Evolutionary conservation across 1,284 basidiomycete genomes (phyloP), one percentile per base, ranked within the genome.

Genomic region (Chalciporus sp.): DNA sequence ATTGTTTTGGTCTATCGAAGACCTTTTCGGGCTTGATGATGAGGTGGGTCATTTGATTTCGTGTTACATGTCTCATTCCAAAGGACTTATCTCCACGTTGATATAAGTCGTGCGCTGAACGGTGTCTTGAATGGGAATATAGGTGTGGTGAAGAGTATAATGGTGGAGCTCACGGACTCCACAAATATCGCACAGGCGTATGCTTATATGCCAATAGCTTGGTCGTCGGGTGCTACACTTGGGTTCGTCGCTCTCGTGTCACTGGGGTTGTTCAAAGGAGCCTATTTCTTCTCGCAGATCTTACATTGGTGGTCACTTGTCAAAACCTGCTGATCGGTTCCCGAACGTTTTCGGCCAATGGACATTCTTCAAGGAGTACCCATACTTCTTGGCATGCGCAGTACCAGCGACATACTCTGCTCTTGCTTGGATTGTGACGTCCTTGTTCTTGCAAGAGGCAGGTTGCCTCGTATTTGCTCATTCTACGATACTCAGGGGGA

Each of bases 331-430:
- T n/a, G 84, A 88, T 51, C 81, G 78, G 17, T 90, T 87, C 62
- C 88, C 86, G 0, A 51, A 62, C 12, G 47, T 84, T 3, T 91
- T 90, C 61, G 85, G 86, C 12, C 58, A 79, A 49, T 84, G 74
- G 50, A 72, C 75, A 20, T 88, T 91, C 66, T 71, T 87, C 61
- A 82, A 79, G 56, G 75, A 74, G 51, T 85, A 90, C 66, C 88
- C 89, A 12, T 91, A 91, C 69, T 88, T 91, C 69, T 74, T 91
- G 45, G 82, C 88, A 10, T 91, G 88, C 59, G 77, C 85, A 11
- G 79, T 88, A 4, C 80, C 86, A 4, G 87, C 87, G 3, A 82
- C 84, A 0, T 85, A 83, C 66, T 78, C 86, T 1, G 69, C 74
- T 10, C n/a, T 85, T n/a, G 81, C 84, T 12, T 86, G 83, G 77